Percentiles rank a stretch among this genome's conserved stretches.
phyloP scores from a whole-genome alignment of 2,329 filamentous ascomycete species.

The Ambrosiella cleistominuta region DNA sequence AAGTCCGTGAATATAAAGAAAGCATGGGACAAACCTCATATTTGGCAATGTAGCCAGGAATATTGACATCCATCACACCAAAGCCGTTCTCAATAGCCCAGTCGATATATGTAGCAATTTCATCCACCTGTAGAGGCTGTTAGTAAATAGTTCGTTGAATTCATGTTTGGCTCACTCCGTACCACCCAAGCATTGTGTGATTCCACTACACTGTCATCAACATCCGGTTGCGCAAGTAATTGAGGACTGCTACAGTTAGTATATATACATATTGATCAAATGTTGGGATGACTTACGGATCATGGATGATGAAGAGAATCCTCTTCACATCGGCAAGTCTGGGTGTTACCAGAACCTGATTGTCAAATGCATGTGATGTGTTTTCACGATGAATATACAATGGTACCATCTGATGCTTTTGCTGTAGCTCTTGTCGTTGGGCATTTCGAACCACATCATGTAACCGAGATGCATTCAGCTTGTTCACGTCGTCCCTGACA shows the following conservation, averaged over 20 bases:
- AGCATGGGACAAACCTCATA: slow-evolving; percentile 26
- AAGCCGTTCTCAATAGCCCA: slow-evolving; percentile 67
- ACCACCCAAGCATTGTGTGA: slow-evolving; percentile 80
- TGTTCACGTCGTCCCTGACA: slow-evolving; percentile 33
- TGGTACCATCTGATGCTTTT: slow-evolving; percentile 60
- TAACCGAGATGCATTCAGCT: slow-evolving; percentile 42
- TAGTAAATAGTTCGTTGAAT: neutral
- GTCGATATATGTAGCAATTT: slow-evolving; percentile 60
- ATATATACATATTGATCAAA: neutral
- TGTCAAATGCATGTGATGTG: slow-evolving; percentile 61
- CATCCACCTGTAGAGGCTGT: slow-evolving; percentile 47
- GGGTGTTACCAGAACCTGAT: slow-evolving; percentile 70
- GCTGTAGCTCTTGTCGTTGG: slow-evolving; percentile 53
- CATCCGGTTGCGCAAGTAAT: slow-evolving; percentile 47
- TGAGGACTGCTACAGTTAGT: slow-evolving; percentile 38
- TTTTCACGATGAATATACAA: slow-evolving; percentile 61
- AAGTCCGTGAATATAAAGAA: neutral
- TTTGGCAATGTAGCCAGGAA: slow-evolving; percentile 59
- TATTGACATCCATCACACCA: slow-evolving; percentile 78
- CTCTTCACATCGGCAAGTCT: slow-evolving; percentile 48
- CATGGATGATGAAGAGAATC: slow-evolving; percentile 75
- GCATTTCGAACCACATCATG: slow-evolving; percentile 66
- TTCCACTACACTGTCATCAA: slow-evolving; percentile 55
- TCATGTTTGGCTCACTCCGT: slow-evolving; percentile 23
- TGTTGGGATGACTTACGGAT: slow-evolving; percentile 43